Percentiles rank a stretch among this genome's conserved stretches.
phyloP scores from a whole-genome alignment of 345 rosid genomes.

The Raphanus sativus region DNA sequence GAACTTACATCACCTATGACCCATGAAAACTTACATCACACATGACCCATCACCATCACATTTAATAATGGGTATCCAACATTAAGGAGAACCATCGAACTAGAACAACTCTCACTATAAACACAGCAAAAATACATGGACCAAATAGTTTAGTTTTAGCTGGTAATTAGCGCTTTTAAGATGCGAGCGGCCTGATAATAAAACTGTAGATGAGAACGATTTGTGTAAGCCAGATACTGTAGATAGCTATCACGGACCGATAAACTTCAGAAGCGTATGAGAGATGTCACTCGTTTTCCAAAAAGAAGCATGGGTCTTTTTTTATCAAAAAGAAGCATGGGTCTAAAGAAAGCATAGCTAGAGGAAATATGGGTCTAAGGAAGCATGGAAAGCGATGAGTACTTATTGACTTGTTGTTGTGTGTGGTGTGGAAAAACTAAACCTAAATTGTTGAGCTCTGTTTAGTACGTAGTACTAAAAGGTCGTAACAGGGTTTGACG shows the following conservation, averaged over 20 bases:
- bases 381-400: conserved; percentile 3
- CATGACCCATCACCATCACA: conserved; percentile 31
- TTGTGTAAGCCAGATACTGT: neutral
- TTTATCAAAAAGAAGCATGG: too few relatives aligned
- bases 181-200: neutral
- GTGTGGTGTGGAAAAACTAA: neutral
- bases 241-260: neutral
- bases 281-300: neutral
- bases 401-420: neutral
- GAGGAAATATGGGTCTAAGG: neutral
- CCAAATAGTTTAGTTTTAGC: neutral
- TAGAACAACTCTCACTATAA: conserved; percentile 7
- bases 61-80: conserved; percentile 12
- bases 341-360: too few relatives aligned
- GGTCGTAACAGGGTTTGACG: conserved; percentile 4
- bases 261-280: neutral
- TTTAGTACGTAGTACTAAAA: neutral
- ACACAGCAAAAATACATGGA: neutral
- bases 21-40: conserved; percentile 14
- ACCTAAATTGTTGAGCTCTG: neutral
- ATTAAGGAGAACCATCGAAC: conserved; percentile 23
- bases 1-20: conserved; percentile 23
- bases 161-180: neutral
- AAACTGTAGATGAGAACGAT: neutral
- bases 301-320: neutral